Percentiles rank a stretch among this genome's conserved stretches.
phyloP scores from a whole-genome alignment of 768 basidiomycete genomes.

The Kwoniella sp. region DNA sequence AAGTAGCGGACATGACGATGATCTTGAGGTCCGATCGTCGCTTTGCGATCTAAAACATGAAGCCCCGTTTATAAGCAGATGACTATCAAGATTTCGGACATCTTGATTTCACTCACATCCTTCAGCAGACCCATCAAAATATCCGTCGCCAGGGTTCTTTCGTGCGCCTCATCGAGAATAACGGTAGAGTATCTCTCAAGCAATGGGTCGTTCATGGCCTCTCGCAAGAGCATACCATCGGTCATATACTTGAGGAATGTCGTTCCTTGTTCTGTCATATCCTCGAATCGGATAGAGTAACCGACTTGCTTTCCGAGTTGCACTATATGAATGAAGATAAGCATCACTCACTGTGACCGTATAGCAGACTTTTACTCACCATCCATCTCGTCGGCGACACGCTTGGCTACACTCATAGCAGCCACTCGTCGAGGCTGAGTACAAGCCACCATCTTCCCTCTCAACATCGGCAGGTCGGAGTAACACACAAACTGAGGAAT shows the following conservation, averaged over 20 bases:
- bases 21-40: conserved; percentile 87
- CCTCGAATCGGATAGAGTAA: conserved; percentile 98
- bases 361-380: conserved; percentile 61
- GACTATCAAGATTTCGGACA: too few species aligned
- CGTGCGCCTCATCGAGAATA: conserved; percentile 98
- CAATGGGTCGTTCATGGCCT: conserved; percentile 94
- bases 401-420: conserved; percentile 96
- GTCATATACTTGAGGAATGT: conserved; percentile 99
- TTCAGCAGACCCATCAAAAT: conserved; percentile 98
- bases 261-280: conserved; percentile 83
- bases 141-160: conserved; percentile 95
- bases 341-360: neutral
- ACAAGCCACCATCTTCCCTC: conserved; percentile 88
- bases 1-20: conserved; percentile 97
- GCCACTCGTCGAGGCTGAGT: conserved; percentile 96
- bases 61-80: neutral
- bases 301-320: conserved; percentile 92
- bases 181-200: conserved; percentile 91
- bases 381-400: conserved; percentile 99
- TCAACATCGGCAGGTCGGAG: conserved; percentile 86
- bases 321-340: conserved; percentile 60
- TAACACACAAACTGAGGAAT: conserved; percentile 96
- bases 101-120: conserved; percentile 59
- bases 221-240: conserved; percentile 96
- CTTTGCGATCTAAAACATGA: conserved; percentile 62